A percentile compares a stretch with the other conserved stretches of the same genome.
Evolutionary conservation across 2,329 filamentous ascomycete genomes (phyloP).

Genomic region (Diaporthe sp.): DNA sequence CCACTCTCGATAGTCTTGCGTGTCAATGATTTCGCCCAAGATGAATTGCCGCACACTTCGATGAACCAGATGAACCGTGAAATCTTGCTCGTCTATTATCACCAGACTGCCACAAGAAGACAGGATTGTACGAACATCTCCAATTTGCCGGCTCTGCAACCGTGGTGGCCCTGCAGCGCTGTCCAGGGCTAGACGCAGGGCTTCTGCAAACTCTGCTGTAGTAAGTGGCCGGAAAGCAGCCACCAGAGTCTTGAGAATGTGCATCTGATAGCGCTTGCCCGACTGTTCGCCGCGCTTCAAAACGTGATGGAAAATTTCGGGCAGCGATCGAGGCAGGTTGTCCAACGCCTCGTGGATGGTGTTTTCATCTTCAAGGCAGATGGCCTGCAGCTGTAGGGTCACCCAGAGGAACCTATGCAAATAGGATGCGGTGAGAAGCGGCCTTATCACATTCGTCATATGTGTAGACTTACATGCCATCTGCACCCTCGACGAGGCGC

Average conservation of each 20-base stretch:
- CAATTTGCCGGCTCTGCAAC: no score
- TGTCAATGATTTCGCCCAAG: background rate
- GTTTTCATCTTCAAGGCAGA: background rate
- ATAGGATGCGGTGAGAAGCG: background rate
- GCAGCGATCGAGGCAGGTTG: background rate
- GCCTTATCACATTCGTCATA: no score
- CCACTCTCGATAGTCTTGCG: background rate
- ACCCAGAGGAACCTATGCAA: slow-evolving; percentile 9
- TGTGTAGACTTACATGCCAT: background rate
- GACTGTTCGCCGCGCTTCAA: background rate
- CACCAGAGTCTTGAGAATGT: background rate
- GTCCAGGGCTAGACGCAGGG: background rate
- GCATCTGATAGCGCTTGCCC: background rate
- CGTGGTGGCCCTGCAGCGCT: background rate
- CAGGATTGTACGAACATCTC: background rate
- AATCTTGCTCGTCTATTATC: background rate
- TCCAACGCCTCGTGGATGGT: background rate
- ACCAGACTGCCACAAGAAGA: slow-evolving; percentile 15
- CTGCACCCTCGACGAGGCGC: background rate
- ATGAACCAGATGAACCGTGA: background rate
- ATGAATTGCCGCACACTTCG: background rate
- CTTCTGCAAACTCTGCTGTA: background rate
- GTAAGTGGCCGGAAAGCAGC: slow-evolving; percentile 1
- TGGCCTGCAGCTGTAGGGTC: background rate
- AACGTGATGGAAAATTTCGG: background rate